These are phyloP conservation scores for Tetracladium marchalianum DNA, from an alignment of 495 filamentous ascomycete species.

Conservation along the genomic window DNA sequence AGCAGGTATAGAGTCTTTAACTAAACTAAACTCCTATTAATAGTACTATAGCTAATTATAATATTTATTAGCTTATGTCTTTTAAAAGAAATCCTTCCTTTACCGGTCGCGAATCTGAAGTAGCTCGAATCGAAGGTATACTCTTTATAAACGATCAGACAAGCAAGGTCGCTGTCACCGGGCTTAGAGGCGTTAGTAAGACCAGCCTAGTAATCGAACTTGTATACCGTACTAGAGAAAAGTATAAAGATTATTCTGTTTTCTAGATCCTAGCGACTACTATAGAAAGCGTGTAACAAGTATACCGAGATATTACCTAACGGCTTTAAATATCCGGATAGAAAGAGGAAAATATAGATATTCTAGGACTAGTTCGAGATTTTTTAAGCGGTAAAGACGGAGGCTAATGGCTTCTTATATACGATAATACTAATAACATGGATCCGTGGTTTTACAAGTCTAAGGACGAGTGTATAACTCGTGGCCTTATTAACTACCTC, in stretches of 20 bases:
- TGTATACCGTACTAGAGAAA: conserved; percentile 4
- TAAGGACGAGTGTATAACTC: not conserved
- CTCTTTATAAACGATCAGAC: not conserved
- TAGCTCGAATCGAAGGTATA: not conserved
- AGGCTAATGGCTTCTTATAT: conserved; percentile 9
- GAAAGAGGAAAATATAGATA: conserved; percentile 2
- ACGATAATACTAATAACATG: conserved; percentile 12
- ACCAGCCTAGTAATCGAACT: conserved; percentile 5
- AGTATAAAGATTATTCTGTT: conserved; percentile 2
- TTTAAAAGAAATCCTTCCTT: conserved; percentile 8
- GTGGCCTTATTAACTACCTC: conserved; percentile 2
- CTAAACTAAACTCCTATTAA: not conserved
- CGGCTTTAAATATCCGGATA: not conserved
- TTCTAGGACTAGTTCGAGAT: not conserved
- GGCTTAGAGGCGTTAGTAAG: conserved; percentile 14
- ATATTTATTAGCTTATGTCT: conserved; percentile 4
- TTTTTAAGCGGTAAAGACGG: conserved; percentile 1
- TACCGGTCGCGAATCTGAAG: conserved; percentile 3
- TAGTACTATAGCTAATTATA: not conserved
- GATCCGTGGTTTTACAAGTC: conserved; percentile 1
- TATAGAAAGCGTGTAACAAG: conserved; percentile 4
- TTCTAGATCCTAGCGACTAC: conserved; percentile 10
- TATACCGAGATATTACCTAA: conserved; percentile 4
- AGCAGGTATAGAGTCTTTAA: not conserved
- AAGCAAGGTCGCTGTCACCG: conserved; percentile 6